Base-by-base conservation (phyloP, 345 rosid genomes). In the Melastoma malabathricum region DNA sequence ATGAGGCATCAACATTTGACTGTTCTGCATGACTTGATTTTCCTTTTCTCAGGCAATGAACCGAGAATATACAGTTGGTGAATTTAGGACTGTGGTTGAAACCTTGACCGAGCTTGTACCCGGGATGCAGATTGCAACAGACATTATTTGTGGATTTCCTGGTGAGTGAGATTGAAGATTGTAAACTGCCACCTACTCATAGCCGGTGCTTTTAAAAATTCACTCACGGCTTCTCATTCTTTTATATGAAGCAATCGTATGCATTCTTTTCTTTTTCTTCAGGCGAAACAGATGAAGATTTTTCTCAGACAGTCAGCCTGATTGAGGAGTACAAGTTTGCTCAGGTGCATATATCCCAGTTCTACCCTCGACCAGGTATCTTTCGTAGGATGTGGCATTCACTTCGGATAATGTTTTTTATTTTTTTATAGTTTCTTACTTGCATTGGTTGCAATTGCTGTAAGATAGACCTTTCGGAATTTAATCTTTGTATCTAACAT, bases 91-190 rank as follows among this genome's bases (percentile, higher is more conserved):
- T 22, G 95, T 87, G 73, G 95, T 82, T 31, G 94, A 92, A 61
- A 92, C 95, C 55, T 76, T 92, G 67, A 82, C 75, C 45, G 83
- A 81, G 60, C 93, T 82, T 64, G 98, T 87, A 56, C 95, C 97
- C 0, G 97, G 84, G 51, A 84, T 92, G 88, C 97, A 92, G 77
- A 82, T 92, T 68, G 98, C 94, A 54, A 92, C 98, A 44, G 97
- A 87, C 68, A 77, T 92, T 66, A 92, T 82, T 51, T 84, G 94
- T 54, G 97, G 98, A 62, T 92, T 92, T 63, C 98, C 98, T 49
- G 94, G 97, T 92, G 50, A 71, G 89, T 70, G 6, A 29, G 38
- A 29, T 29, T 29, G 38, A 29, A 29, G 38, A 29, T 4, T 29
- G 38, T 29, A 29, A 10, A 29, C 9, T 29, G 38, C 9, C 9